Conservation (phyloP, 2,329 filamentous ascomycete genomes). For the Xylaria polymorpha region DNA sequence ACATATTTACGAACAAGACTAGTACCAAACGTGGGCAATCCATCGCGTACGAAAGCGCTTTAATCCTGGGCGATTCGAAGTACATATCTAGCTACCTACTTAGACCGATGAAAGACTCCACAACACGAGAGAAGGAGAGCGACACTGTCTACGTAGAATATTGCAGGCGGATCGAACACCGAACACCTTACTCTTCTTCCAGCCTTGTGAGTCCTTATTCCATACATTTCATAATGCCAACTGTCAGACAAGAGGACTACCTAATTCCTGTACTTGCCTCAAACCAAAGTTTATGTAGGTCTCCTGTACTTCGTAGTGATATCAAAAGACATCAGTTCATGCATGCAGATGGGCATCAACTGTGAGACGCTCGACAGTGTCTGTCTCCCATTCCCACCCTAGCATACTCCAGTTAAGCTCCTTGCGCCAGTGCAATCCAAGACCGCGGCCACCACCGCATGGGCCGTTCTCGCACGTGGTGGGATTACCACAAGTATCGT, state of each 20-base stretch:
- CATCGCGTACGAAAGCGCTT: slow-evolving; percentile 17
- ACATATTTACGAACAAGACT: slow-evolving; percentile 3
- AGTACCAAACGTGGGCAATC: background rate
- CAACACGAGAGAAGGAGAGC: background rate
- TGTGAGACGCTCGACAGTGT: slow-evolving; percentile 52
- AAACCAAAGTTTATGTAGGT: slow-evolving; percentile 46
- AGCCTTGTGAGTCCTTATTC: slow-evolving; percentile 17
- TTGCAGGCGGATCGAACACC: slow-evolving; percentile 14
- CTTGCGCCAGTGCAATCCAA: slow-evolving; percentile 76
- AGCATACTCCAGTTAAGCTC: slow-evolving; percentile 89
- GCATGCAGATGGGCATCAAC: slow-evolving; percentile 64
- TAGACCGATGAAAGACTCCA: slow-evolving; percentile 4
- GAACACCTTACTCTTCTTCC: slow-evolving; percentile 19
- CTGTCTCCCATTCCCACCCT: slow-evolving; percentile 79
- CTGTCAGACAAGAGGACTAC: slow-evolving; percentile 59
- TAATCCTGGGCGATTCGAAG: background rate
- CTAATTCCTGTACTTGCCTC: slow-evolving; percentile 61
- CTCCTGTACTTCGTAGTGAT: slow-evolving; percentile 44
- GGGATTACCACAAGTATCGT: slow-evolving; percentile 52
- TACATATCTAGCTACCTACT: too few species aligned
- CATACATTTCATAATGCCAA: slow-evolving; percentile 45
- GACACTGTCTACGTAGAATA: slow-evolving; percentile 19
- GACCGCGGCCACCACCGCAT: slow-evolving; percentile 66
- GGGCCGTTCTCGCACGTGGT: slow-evolving; percentile 49
- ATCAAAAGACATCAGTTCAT: slow-evolving; percentile 53